phyloP scores from a whole-genome alignment of 805 yeast species.

The Kazachstania taianensis region DNA sequence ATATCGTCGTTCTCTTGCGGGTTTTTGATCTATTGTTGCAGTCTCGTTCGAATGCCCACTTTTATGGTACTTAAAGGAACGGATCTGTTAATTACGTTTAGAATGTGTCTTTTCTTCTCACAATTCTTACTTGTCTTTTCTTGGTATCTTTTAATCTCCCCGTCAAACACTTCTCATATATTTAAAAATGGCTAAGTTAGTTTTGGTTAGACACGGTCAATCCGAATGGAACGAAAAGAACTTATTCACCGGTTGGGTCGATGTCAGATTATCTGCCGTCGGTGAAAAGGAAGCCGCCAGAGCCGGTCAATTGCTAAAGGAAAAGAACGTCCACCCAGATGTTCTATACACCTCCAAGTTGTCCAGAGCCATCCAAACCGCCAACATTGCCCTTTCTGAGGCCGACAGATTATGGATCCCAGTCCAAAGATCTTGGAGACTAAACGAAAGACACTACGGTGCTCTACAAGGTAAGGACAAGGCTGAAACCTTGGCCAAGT shows the following conservation, averaged over 20 bases:
- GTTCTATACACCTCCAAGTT: conserved; percentile 83
- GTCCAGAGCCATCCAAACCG: conserved; percentile 94
- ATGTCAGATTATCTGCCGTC: conserved; percentile 69
- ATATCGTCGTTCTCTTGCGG: too few species aligned
- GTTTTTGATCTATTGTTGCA: too few species aligned
- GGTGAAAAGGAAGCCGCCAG: conserved; percentile 87
- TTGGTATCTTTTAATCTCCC: too few species aligned
- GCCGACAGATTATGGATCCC: conserved; percentile 90
- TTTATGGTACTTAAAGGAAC: too few species aligned
- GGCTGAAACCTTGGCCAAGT: conserved; percentile 80
- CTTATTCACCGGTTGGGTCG: conserved; percentile 99
- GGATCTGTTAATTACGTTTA: too few species aligned
- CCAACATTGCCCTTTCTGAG: conserved; percentile 80
- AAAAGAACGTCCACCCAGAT: conserved; percentile 77
- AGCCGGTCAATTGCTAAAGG: conserved; percentile 88
- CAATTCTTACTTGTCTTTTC: too few species aligned
- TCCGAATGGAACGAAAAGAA: conserved; percentile 98
- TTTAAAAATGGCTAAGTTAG: conserved; percentile 56
- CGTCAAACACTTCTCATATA: too few species aligned
- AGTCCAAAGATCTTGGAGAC: conserved; percentile 92
- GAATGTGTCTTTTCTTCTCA: too few species aligned
- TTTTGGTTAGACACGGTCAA: conserved; percentile 97
- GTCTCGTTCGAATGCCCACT: too few species aligned
- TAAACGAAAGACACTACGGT: conserved; percentile 98
- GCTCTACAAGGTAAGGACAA: conserved; percentile 97